Base-by-base conservation (phyloP, 2,329 filamentous ascomycete species). In the Colletotrichum tabaci region DNA sequence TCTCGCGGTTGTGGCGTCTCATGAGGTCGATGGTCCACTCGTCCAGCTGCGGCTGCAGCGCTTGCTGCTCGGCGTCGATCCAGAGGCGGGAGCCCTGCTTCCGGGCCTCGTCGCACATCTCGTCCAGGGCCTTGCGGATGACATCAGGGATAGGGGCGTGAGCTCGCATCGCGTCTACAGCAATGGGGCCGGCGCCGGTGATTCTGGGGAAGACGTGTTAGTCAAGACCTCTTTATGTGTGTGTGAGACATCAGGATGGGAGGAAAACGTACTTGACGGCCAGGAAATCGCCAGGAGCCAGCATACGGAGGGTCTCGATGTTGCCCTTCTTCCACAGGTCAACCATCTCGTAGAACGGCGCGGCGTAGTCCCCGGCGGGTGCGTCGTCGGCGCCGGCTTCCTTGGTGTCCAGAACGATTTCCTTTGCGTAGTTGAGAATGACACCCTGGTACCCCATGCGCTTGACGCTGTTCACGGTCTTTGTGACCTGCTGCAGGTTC, bases 11-110 rank as follows among this genome's bases (percentile, higher is more conserved):
- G 85, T 93, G 95, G 78, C 88, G 90, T 75, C 89, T 88, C 85
- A 95, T 93, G 75, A 94, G 92, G n/a, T 88, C 83, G 62, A 96
- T 82, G 7, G 92, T 94, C 92, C 94, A 96, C 75, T 90, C 88
- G 78, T 96, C 92, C 72, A 97, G 95, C 5, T 94, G 94, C 4
- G 88, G 84, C 82, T 97, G 94, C 42, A 96, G 88, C 66, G 89
- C 87, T 68, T 92, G 91, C 81, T 97, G 94, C 82, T 98, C 95
- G 1, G 95, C 95, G 74, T 97, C 94, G 73, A 97, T 94, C 4
- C 97, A 88, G 1, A 98, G 87, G 1, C 90, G 88, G 1, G 97
- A 90, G 16, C 91, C 90, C 58, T 92, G 90, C 44, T 88, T 84
- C 2, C 89, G 87, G 0, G 94, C 94, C 16, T 93, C 88, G 57